Evolutionary conservation across 2,329 filamentous ascomycete species (phyloP).

Genomic region (Fusarium chlamydosporum): DNA sequence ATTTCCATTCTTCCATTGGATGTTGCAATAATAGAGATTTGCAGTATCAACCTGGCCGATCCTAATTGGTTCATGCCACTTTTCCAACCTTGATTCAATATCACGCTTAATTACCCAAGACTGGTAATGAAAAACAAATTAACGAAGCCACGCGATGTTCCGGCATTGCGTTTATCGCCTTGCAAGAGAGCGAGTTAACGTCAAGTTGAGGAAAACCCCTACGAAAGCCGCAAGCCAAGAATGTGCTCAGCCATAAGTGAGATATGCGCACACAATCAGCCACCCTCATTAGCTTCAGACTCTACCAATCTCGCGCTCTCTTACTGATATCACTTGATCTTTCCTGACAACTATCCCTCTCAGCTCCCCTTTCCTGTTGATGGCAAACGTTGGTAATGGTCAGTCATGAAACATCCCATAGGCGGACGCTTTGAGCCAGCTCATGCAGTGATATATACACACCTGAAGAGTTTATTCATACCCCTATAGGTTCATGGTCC

Average conservation of each 20-base stretch:
- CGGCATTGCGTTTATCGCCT: slow-evolving; percentile 29
- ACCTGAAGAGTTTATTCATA: not conserved
- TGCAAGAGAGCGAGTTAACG: not conserved
- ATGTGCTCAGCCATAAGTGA: not conserved
- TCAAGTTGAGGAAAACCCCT: not conserved
- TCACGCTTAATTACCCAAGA: slow-evolving; percentile 28
- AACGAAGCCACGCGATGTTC: slow-evolving; percentile 26
- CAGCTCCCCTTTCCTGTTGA: slow-evolving; percentile 26
- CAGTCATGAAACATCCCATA: slow-evolving; percentile 39
- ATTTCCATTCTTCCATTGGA: slow-evolving; percentile 9
- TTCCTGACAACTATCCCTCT: slow-evolving; percentile 5
- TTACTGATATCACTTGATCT: not conserved
- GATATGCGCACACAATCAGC: not conserved
- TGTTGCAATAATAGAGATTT: slow-evolving; percentile 17
- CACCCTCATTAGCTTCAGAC: not conserved
- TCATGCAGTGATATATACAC: slow-evolving; percentile 33
- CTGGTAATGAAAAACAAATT: slow-evolving; percentile 9
- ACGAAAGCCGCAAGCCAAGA: not conserved
- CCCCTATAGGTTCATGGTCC: slow-evolving; percentile 21
- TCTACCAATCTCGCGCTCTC: not conserved
- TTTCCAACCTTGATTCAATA: slow-evolving; percentile 35
- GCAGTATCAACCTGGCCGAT: slow-evolving; percentile 30
- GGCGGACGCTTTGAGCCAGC: slow-evolving; percentile 33
- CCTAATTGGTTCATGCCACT: slow-evolving; percentile 32
- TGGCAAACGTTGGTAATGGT: slow-evolving; percentile 13